Percentiles rank a stretch among this genome's conserved stretches.
These are phyloP conservation scores for Neurospora sp. DNA, from an alignment of 2,329 filamentous ascomycete genomes.

Conservation along the genomic window DNA sequence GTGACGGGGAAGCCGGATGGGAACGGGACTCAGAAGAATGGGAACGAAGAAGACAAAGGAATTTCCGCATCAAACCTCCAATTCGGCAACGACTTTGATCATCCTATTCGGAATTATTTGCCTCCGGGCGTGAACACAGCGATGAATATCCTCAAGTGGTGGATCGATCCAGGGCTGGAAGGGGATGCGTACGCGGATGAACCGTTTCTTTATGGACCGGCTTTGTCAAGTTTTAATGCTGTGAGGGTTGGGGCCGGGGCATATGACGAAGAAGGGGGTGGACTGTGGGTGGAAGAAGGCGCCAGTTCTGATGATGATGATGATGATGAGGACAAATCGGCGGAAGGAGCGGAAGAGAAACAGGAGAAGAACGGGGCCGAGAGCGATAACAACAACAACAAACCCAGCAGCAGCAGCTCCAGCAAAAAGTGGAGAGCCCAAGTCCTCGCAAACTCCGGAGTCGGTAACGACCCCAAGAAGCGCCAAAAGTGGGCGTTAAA, in stretches of 20 bases:
- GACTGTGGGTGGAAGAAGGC: constrained; percentile 54
- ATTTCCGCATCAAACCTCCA: constrained; percentile 66
- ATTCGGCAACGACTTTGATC: constrained; percentile 93
- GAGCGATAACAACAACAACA: neutral
- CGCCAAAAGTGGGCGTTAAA: constrained; percentile 51
- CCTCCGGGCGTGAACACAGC: constrained; percentile 81
- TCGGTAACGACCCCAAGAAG: constrained; percentile 26
- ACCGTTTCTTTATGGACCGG: constrained; percentile 78
- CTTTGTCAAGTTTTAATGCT: constrained; percentile 63
- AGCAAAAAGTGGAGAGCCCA: neutral
- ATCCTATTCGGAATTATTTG: constrained; percentile 74
- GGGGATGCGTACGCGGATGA: constrained; percentile 81
- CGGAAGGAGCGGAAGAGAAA: constrained; percentile 29
- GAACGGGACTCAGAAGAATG: neutral
- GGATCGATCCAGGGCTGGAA: constrained; percentile 82
- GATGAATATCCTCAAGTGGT: constrained; percentile 78
- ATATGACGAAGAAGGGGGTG: constrained; percentile 33
- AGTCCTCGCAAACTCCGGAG: neutral
- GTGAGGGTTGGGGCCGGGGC: constrained; percentile 34
- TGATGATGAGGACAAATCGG: constrained; percentile 33
- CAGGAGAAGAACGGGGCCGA: neutral
- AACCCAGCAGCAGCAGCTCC: neutral
- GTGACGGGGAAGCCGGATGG: constrained; percentile 4
- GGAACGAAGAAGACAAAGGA: constrained; percentile 21
- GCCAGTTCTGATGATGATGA: neutral